Conservation (phyloP, 164 flowering plant species). For the Macadamia tetraphylla region DNA sequence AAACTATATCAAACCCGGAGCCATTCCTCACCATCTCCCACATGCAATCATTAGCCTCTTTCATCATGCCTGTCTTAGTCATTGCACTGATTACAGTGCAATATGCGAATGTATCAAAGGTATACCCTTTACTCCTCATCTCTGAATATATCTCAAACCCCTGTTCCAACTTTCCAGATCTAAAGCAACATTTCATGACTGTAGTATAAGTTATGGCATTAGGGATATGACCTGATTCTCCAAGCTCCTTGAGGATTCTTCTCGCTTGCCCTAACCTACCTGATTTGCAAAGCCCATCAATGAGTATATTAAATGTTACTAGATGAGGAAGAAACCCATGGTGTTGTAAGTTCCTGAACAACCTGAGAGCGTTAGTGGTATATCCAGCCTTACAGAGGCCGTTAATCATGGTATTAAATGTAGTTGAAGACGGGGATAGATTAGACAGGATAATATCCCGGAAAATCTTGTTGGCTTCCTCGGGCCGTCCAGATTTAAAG, state of each 20-base stretch:
- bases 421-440: conserved; percentile 31
- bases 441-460: conserved; percentile 30
- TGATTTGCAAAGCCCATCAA: conserved; percentile 69
- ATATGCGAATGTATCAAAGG: background rate
- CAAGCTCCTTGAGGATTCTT: background rate
- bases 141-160: background rate
- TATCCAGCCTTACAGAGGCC: conserved; percentile 74
- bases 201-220: background rate
- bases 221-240: background rate
- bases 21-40: background rate
- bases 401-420: conserved; percentile 67
- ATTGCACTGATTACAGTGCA: background rate
- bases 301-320: conserved; percentile 70
- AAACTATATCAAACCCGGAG: background rate
- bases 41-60: background rate
- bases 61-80: background rate
- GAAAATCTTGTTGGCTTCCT: conserved; percentile 53
- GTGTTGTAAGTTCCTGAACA: conserved; percentile 53
- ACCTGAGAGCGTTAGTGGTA: conserved; percentile 43
- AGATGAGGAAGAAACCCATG: conserved; percentile 48
- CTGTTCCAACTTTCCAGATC: background rate
- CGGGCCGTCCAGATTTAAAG: conserved; percentile 57
- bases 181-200: background rate
- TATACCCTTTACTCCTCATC: background rate
- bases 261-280: conserved; percentile 23